Percentiles rank a stretch among this genome's conserved stretches.
Evolutionary conservation across 202 grass and related monocot species (phyloP).

Genomic region (Eragrostis tef): DNA sequence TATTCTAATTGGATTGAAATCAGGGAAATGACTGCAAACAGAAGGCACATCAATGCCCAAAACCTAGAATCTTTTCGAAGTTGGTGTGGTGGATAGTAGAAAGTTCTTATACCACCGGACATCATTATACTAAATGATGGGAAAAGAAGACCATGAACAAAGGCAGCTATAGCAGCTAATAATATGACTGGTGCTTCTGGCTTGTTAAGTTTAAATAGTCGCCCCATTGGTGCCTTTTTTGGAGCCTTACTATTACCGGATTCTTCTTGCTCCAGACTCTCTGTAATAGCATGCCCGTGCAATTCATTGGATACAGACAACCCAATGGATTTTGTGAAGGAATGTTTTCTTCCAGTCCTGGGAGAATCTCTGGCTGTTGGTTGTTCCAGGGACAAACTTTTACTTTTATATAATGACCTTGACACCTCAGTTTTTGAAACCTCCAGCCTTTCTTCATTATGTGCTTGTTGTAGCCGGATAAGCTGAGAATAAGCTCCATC

Average conservation of each 20-base stretch:
- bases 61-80: conserved; percentile 73
- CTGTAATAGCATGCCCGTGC: conserved; percentile 26
- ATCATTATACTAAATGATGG: conserved; percentile 71
- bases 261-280: conserved; percentile 36
- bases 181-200: conserved; percentile 64
- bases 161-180: conserved; percentile 57
- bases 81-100: conserved; percentile 63
- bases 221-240: conserved; percentile 47
- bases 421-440: not conserved
- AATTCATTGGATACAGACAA: conserved; percentile 37
- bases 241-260: conserved; percentile 33
- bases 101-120: conserved; percentile 75
- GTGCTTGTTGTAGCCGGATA: conserved; percentile 64
- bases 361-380: conserved; percentile 59
- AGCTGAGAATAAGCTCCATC: conserved; percentile 78
- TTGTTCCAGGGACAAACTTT: conserved; percentile 49
- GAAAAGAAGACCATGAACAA: conserved; percentile 74
- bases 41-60: conserved; percentile 63
- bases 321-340: conserved; percentile 42
- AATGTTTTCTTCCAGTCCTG: conserved; percentile 55
- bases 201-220: conserved; percentile 72
- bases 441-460: conserved; percentile 24
- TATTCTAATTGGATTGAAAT: conserved; percentile 60
- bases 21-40: conserved; percentile 53
- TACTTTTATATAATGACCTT: conserved; percentile 46